These are phyloP conservation scores for Blechomonas ayalai DNA, from an alignment of 208 protist genomes.

Conservation along the genomic window DNA sequence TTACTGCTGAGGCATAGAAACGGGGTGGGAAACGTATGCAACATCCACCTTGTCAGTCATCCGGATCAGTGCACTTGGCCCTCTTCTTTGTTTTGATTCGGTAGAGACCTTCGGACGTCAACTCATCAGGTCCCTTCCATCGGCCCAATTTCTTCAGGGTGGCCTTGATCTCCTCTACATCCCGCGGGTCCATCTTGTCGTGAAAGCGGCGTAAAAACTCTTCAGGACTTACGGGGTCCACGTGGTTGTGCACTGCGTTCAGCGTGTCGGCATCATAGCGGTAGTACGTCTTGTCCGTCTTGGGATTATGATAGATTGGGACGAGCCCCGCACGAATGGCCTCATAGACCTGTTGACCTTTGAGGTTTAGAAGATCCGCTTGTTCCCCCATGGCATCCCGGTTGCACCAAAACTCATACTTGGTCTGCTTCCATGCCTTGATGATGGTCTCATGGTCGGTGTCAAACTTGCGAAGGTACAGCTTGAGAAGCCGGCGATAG, in stretches of 20 bases:
- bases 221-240: constrained; percentile 68
- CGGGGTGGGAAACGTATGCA: too few relatives aligned
- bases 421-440: constrained; percentile 81
- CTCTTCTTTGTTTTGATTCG: constrained; percentile 55
- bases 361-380: constrained; percentile 58
- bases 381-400: constrained; percentile 35
- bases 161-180: constrained; percentile 58
- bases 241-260: constrained; percentile 68
- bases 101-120: constrained; percentile 57
- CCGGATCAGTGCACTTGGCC: constrained; percentile 64
- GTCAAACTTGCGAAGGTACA: constrained; percentile 84
- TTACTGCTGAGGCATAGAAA: too few relatives aligned
- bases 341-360: constrained; percentile 71
- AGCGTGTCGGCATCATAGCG: constrained; percentile 79
- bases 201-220: constrained; percentile 80
- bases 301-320: constrained; percentile 57
- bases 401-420: constrained; percentile 80
- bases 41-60: constrained; percentile 2
- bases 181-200: constrained; percentile 58
- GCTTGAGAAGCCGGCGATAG: constrained; percentile 74
- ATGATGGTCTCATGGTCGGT: constrained; percentile 80
- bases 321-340: constrained; percentile 69
- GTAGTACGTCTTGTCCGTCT: constrained; percentile 71
- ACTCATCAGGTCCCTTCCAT: constrained; percentile 66
- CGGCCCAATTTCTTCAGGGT: constrained; percentile 66